Evolutionary conservation across 352 stramenopile species (phyloP), one percentile per base, ranked within the genome.

Genomic region (Aphanomyces invadans): DNA sequence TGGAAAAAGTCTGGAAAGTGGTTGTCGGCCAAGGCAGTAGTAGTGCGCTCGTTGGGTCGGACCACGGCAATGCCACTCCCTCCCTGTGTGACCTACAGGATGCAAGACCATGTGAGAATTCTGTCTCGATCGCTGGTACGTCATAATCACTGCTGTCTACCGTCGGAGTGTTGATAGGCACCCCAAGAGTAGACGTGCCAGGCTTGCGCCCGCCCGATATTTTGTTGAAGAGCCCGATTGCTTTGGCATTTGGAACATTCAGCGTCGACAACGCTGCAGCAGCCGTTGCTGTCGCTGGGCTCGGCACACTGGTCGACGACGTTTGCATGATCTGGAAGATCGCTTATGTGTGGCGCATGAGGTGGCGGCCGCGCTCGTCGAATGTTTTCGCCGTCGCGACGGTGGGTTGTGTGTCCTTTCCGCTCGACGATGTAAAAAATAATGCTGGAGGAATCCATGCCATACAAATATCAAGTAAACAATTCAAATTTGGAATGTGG

Each of bases 1-100:
- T 67, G 38, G 29, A 67, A 67, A 48, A 67, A 67, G 32, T 67
- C 60, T 31, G 60, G 60, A 32, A 67, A 67, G 42, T 67, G 60
- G 29, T 49, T 67, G n/a, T 67, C 60, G 15, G 46, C 60, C 45
- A 67, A 26, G 12, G 23, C 32, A 7, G n/a, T n/a, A n/a, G n/a
- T n/a, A n/a, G 48, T 51, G 11, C 48, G 48, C 5, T 67, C 60
- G 32, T 67, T 67, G 12, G 57, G 32, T n/a, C 60, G 60, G 7
- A 44, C 29, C 1, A 67, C 42, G 31, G 48, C 60, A 23, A n/a
- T 45, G 25, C 9, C 17, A 29, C n/a, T n/a, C n/a, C 28, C 57
- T 5, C 15, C 42, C 28, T 21, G 49, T 21, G 49, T 57, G 25
- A 32, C 23, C 49, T 57, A 33, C 46, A 29, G 11, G 46, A n/a